Base-by-base conservation (phyloP, 768 basidiomycete species). In the Suillus plorans region DNA sequence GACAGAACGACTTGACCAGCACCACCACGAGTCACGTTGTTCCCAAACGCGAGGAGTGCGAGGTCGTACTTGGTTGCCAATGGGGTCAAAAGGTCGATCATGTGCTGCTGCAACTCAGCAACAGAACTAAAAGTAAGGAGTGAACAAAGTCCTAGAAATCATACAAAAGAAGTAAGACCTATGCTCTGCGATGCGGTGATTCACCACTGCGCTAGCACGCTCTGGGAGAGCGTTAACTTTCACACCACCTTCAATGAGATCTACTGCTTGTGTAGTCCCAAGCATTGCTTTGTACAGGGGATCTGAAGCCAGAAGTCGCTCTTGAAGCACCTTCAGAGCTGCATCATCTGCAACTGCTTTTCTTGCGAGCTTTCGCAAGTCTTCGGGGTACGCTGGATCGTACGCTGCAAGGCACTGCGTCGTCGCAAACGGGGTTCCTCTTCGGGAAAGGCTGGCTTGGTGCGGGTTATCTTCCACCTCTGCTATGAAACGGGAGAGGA, bases 191-290 rank as follows among this genome's bases (percentile, higher is more conserved):
- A 92, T 86, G 36, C 90, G 86, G 69, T 90, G 87, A 71, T 91
- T 90, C 53, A 91, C 84, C 22, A 91, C 73, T 5, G 85, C 86
- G 72, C 79, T 85, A 5, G 84, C 87, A 65, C 77, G 79, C 74
- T 92, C 91, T 0, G 91, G 91, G 22, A 94, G 82, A 25, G 91
- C 90, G 71, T 93, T 93, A 37, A 81, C 80, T 75, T 91, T 90
- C n/a, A 86, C 84, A 16, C 86, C 87, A 37, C 85, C 85, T 41
- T 80, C 76, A 47, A 86, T 80, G 25, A 94, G 69, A 69, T 92
- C 91, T 59, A 88, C 81, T 1, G 92, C 92, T 73, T 91, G 89
- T 0, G 91, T 91, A 4, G 89, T 92, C 31, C 83, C 80, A 3
- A 86, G 76, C 36, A 86, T 68, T 64, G 82, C 85, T 62, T 79